Conservation (phyloP, 345 rosid species). For the Acer yangbiense region DNA sequence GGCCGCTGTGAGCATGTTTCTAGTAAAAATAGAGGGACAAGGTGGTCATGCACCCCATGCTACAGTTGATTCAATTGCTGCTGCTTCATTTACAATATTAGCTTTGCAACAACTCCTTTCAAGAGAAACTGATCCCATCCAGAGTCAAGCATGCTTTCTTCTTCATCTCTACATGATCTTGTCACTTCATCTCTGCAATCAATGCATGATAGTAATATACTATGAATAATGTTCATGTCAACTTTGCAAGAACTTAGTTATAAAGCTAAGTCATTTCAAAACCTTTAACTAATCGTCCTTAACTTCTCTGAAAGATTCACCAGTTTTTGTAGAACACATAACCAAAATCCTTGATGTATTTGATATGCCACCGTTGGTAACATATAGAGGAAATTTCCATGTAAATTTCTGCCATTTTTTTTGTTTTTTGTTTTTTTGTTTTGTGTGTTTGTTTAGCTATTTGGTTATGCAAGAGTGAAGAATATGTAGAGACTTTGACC, state of each 20-base stretch:
- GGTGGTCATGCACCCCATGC: constrained; percentile 63
- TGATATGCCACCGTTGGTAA: background rate
- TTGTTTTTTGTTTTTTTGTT: too few relatives aligned
- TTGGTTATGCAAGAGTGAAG: too few relatives aligned
- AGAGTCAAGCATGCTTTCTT: constrained; percentile 44
- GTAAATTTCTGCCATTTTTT: too few relatives aligned
- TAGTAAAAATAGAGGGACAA: constrained; percentile 57
- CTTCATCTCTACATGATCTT: background rate
- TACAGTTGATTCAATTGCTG: constrained; percentile 64
- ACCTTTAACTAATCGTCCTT: background rate
- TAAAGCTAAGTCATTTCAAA: background rate
- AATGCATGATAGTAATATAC: background rate
- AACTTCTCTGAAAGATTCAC: background rate
- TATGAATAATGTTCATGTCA: background rate
- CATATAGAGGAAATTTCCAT: background rate
- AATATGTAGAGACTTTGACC: background rate
- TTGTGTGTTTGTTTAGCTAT: too few relatives aligned
- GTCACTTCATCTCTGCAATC: background rate
- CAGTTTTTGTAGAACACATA: background rate
- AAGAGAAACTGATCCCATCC: constrained; percentile 81
- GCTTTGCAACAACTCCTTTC: constrained; percentile 80
- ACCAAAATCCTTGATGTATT: background rate
- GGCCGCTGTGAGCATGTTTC: constrained; percentile 59
- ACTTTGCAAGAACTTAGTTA: background rate
- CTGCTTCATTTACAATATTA: constrained; percentile 68